Base-by-base conservation (phyloP, 192 early-diverging fungal genomes). In the Linnemannia schmuckeri region DNA sequence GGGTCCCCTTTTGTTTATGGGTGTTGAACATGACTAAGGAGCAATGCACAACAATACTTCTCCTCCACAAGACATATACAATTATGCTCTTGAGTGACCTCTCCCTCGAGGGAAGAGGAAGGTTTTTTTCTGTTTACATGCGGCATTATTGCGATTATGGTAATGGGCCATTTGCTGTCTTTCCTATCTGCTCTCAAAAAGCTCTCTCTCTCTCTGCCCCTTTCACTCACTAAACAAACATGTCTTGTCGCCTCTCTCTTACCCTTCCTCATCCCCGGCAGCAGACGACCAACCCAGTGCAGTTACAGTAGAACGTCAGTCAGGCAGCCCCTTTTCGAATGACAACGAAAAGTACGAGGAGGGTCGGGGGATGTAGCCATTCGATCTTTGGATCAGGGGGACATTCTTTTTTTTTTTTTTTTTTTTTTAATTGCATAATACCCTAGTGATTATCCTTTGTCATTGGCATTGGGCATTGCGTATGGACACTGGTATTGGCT, bases 1-100 rank as follows among this genome's bases (percentile, higher is more conserved):
- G 27, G 6, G 30, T 15, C 8, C 24, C 15, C 1, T 61, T 5
- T 61, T 61, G 6, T 27, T 1, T 33, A 15, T 63, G 37, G 37
- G 37, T 37, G 37, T 63, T 66, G 30, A 66, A 27, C 61, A 66
- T 66, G 61, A 66, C 61, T 66, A 66, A 66, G 61, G 61, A 33
- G 6, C n/a, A 61, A 61, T 61, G n/a, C 52, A 24, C 44, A 24
- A 27, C 24, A 57, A 57, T 57, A 57, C 30, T 66, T 66, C 61
- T 66, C 61, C 61, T 66, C 61, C 61, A 66, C 61, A 66, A 27
- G 30, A 27, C 9, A 57, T 57, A 27, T 27, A 27, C 55, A 27
- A 24, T 27, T 10, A 6, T 27, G 55, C 8, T 52, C 18, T 52
- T 18, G 49, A 52, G 18, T 52, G 49, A 52, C 49, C 49, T 52